Base-by-base conservation (phyloP, 2,329 filamentous ascomycete species). In the Stagonosporopsis rhizophila region DNA sequence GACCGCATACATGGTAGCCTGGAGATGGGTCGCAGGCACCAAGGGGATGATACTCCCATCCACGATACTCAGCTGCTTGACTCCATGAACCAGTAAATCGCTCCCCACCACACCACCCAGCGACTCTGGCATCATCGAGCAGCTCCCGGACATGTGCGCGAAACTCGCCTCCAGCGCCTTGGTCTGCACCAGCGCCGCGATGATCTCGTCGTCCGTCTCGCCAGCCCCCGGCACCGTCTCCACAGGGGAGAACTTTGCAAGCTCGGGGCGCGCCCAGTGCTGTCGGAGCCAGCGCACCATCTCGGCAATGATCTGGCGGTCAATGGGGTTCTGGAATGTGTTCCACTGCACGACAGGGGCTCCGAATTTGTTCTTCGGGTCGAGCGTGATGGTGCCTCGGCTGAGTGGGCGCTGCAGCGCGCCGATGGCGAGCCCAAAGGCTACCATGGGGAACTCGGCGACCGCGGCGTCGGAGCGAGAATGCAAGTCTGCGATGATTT, bases 341-440 rank as follows among this genome's bases (percentile, higher is more conserved):
- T 71, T 71, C 55, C 66, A 76, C 32, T 74, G 60, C 7, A 77
- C 64, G 6, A 76, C 42, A 2, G 75, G 76, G 2, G 56, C 60
- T 3, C 61, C 65, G 15, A 61, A 56, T 3, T 74, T 74, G 55
- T 77, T 66, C 9, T 66, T 65, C 1, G 73, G 69, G 56, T 77
- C 67, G 45, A 78, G 62, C 3, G 68, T 73, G 47, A 78, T 68
- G 15, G 72, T 75, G 20, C 77, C 77, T 37, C 77, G 75, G 0
- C 67, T 69, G 17, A 71, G 55, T 0, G 69, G 64, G 6, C 67
- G 66, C 38, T 69, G 63, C 25, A 68, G 45, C 0, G 64, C 58
- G 22, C 58, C 60, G 17, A 66, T 64, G 6, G 67, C 64, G 6
- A 65, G 61, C 7, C 67, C 64, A 20, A 66, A 68, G 2, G 69